Evolutionary conservation across 2,329 filamentous ascomycete species (phyloP).

Genomic region (Diplodia sapinea): DNA sequence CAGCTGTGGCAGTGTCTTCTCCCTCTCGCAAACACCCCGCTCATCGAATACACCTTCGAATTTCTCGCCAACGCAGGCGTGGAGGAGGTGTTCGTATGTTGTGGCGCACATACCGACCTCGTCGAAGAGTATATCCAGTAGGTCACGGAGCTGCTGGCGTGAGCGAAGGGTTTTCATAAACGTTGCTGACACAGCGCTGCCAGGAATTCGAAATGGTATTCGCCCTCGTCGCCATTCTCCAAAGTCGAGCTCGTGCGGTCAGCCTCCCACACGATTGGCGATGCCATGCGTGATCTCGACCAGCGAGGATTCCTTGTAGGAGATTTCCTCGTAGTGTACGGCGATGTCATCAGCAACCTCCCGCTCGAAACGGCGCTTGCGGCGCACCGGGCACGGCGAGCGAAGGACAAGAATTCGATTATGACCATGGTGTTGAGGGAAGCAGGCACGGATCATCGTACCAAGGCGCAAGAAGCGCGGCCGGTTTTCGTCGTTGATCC

Average conservation of each 20-base stretch:
- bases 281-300: slow-evolving; percentile 93
- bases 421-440: slow-evolving; percentile 95
- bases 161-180: not conserved
- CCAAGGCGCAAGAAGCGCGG: slow-evolving; percentile 74
- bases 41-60: slow-evolving; percentile 97
- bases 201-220: slow-evolving; percentile 74
- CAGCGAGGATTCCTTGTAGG: slow-evolving; percentile 81
- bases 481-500: slow-evolving; percentile 89
- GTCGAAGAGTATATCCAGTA: slow-evolving; percentile 83
- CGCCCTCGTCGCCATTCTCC: slow-evolving; percentile 78
- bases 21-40: slow-evolving; percentile 87
- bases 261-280: slow-evolving; percentile 84
- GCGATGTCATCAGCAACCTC: slow-evolving; percentile 89
- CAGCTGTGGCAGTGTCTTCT: slow-evolving; percentile 74
- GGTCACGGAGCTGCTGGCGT: slow-evolving; percentile 31
- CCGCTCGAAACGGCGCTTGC: slow-evolving; percentile 79
- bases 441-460: slow-evolving; percentile 74
- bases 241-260: slow-evolving; percentile 85
- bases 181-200: slow-evolving; percentile 6
- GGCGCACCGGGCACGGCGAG: slow-evolving; percentile 78
- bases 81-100: slow-evolving; percentile 93
- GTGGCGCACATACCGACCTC: slow-evolving; percentile 82
- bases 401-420: slow-evolving; percentile 89
- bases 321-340: slow-evolving; percentile 91
- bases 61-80: slow-evolving; percentile 95